Evolutionary conservation across 345 rosid species (phyloP), one percentile per base, ranked within the genome.

Genomic region (Limnanthes douglasii): DNA sequence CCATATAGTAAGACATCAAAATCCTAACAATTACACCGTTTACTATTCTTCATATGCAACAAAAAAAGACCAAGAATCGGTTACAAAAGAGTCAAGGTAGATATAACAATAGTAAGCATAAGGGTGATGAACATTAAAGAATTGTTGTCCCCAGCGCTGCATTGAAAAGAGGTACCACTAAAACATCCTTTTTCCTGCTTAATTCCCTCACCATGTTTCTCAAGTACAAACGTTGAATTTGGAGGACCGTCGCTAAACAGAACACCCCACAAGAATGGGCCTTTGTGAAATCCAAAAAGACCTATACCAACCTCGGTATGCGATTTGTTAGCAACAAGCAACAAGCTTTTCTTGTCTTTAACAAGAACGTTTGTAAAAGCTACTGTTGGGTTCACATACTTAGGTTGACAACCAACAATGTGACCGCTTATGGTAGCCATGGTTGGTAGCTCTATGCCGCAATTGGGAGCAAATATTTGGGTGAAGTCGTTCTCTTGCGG

Each of bases 371-470:
- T 43, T 8, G 94, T 63, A 45, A 80, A 80, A 16, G 86, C 75
- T 30, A 40, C 37, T 8, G 70, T 45, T 27, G 90, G 83, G 24
- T 60, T 54, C 7, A 59, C 48, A 46, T 86, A 69, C 53, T 77
- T 68, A 14, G 69, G 54, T 47, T 71, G 70, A 46, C 96, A 86
- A 7, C 86, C 92, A 34, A 72, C 69, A 12, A 80, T 59, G 48
- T 69, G 79, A 45, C 94, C 94, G 0, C 81, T 81, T 27, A 86
- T 53, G 37, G 73, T 59, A 53, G 78, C 78, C 2, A 81, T 39
- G 11, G 86, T 77, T 1, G 94, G 83, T 10, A 80, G 74, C 46
- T 80, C 86, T 3, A 85, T 85, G 3, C 90, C 94, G 15, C 94
- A 80, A 36, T 80, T 77, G 7, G 93, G 83, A 41, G 85, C 88